These are phyloP conservation scores for Pouteria campechiana DNA, from an alignment of 179 eudicot genomes.

Conservation along the genomic window DNA sequence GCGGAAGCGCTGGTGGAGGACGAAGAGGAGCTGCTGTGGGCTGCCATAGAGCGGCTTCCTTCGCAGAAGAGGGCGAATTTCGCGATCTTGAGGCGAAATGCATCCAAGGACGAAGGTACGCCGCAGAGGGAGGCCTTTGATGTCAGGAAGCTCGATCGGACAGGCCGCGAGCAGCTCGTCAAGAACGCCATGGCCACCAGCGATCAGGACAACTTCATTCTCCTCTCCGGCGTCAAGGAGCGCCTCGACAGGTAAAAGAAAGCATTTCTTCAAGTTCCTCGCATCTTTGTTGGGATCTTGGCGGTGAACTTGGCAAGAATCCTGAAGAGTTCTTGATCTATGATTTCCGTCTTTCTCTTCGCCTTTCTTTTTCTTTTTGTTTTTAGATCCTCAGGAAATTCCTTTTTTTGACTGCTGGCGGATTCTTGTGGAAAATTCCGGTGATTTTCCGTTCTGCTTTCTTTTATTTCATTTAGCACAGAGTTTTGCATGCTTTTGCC, in stretches of 20 bases:
- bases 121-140: constrained; percentile 31
- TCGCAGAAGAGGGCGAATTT: constrained; percentile 32
- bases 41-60: constrained; percentile 65
- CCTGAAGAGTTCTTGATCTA: background rate
- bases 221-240: constrained; percentile 63
- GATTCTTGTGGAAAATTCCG: no score
- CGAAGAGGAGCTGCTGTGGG: constrained; percentile 66
- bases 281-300: background rate
- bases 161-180: constrained; percentile 54
- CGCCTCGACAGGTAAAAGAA: constrained; percentile 50
- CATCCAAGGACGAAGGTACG: constrained; percentile 8
- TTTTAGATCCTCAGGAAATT: background rate
- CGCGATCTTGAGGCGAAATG: constrained; percentile 32
- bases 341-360: no score
- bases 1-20: constrained; percentile 48
- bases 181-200: constrained; percentile 55
- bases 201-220: constrained; percentile 68
- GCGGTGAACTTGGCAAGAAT: background rate
- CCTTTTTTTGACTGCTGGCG: no score
- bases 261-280: background rate
- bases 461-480: no score
- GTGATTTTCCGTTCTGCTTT: no score
- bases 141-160: constrained; percentile 55
- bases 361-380: background rate
- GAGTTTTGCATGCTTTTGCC: no score